Evolutionary conservation across 179 eudicot species (phyloP), one percentile per base, ranked within the genome.

Genomic region (Patellifolia procumbens): DNA sequence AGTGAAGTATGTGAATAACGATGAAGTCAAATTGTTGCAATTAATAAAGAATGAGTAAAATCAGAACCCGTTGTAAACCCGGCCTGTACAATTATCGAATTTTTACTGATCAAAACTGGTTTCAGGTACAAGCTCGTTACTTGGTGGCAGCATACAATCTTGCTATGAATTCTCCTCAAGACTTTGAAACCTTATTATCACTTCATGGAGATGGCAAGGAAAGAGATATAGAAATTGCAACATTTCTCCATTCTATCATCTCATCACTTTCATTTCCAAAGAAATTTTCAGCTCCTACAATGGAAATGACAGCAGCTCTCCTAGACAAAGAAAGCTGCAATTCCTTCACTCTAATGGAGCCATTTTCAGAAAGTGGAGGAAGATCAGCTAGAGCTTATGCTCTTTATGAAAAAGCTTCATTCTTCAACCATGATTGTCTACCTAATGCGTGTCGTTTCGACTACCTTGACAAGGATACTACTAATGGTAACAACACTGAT

Each of bases 361-460:
- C 92, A 26, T 80, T 74, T 67, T 72, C 76, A 2, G 69, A 73
- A 59, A 46, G 68, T 1, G 80, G 74, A 66, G 88, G 80, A 65
- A 90, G 92, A 71, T 86, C 92, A 0, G 91, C 89, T 17, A 76
- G 98, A 81, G 98, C 97, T 32, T 94, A 94, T 34, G 98, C 87
- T 22, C 78, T 94, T 29, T 92, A 94, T 53, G 92, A 89, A 0
- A 88, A 74, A n/a, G 97, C 93, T 8, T 90, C 98, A 0, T 85
- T 89, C 52, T 92, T 94, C 77, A 94, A 94, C 65, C 98, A 94
- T 43, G 95, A 92, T 81, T 94, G 98, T 78, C 83, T 94, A 0
- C 98, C 98, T 1, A 94, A 94, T 72, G 98, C 94, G 22, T 92
- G 97, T 61, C 90, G 97, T 68, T 94, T 92, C 60, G 96, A 92